Evolutionary conservation across 352 stramenopile genomes (phyloP).

Genomic region (Elongisporangium anandrum): DNA sequence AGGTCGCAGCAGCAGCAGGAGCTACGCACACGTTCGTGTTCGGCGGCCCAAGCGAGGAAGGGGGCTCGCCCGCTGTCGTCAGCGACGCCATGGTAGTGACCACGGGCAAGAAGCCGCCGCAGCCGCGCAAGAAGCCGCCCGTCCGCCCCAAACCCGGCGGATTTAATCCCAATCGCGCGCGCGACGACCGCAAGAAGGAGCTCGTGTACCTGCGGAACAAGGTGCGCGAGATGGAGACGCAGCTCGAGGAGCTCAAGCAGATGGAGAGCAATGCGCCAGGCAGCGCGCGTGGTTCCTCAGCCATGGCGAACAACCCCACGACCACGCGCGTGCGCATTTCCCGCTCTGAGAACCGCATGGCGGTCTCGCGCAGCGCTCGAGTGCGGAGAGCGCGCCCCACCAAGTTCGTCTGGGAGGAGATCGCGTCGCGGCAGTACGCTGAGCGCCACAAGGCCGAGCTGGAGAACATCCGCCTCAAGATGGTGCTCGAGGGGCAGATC

Average conservation of each 20-base stretch:
- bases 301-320: background rate
- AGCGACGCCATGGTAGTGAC: background rate
- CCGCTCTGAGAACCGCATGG: background rate
- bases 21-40: background rate
- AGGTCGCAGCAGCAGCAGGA: background rate
- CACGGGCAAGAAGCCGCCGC: background rate
- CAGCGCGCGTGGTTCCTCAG: background rate
- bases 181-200: conserved; percentile 18
- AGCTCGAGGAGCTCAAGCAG: conserved; percentile 10
- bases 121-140: conserved; percentile 5
- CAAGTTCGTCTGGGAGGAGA: conserved; percentile 5
- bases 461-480: conserved; percentile 24
- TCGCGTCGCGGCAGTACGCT: conserved; percentile 1
- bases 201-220: conserved; percentile 15
- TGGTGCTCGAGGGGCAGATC: conserved; percentile 18
- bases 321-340: background rate
- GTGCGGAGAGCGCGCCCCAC: background rate
- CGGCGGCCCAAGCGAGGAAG: background rate
- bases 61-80: background rate
- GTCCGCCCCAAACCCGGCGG: conserved; percentile 19
- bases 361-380: background rate
- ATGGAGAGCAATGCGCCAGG: background rate
- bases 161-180: conserved; percentile 26
- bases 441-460: conserved; percentile 5
- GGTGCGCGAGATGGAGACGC: conserved; percentile 12